These are phyloP conservation scores for Cystobasidium ongulense DNA, from an alignment of 768 basidiomycete species.

Conservation along the genomic window DNA sequence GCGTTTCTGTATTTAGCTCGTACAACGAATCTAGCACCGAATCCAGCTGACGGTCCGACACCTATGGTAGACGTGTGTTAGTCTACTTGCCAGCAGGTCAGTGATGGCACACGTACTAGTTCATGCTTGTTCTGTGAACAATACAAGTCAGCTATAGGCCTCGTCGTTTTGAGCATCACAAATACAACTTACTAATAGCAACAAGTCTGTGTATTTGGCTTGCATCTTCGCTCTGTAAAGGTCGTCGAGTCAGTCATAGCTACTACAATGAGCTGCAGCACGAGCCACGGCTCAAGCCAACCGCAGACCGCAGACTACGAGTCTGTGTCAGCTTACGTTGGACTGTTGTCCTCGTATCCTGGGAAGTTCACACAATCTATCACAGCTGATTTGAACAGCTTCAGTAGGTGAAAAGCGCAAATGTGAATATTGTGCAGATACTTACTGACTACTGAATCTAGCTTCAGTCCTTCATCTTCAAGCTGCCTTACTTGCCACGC, in stretches of 20 bases:
- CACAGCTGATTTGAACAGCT: constrained; percentile 10
- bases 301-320: too few species aligned
- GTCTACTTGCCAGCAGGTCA: neutral
- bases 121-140: constrained; percentile 78
- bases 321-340: constrained; percentile 50
- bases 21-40: constrained; percentile 74
- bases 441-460: constrained; percentile 77
- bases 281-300: too few species aligned
- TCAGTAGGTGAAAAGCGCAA: neutral
- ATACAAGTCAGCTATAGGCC: constrained; percentile 48
- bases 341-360: constrained; percentile 74
- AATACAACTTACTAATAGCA: constrained; percentile 53
- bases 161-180: neutral
- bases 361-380: constrained; percentile 61
- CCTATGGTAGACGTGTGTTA: neutral
- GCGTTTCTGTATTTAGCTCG: constrained; percentile 82
- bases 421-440: neutral
- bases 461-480: constrained; percentile 63
- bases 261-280: too few species aligned
- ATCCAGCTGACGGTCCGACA: constrained; percentile 66
- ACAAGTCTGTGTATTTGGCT: constrained; percentile 87
- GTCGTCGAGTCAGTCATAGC: too few species aligned
- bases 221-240: constrained; percentile 39
- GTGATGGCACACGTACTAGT: constrained; percentile 49
- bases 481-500: constrained; percentile 89